Conservation (phyloP, 352 stramenopile species). For the Aphanomyces cochlioides region DNA sequence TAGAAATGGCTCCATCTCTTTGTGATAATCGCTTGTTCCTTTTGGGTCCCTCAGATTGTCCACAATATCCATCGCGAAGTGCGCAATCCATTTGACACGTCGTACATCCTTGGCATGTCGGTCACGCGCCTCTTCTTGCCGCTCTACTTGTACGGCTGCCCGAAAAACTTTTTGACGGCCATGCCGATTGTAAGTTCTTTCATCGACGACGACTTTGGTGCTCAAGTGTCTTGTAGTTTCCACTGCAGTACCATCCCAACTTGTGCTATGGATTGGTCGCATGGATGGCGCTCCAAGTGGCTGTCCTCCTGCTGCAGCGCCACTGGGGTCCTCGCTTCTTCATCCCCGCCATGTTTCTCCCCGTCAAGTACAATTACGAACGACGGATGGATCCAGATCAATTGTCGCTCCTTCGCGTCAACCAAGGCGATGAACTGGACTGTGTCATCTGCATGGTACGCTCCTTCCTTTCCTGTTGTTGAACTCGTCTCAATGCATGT, state of each 20-base stretch:
- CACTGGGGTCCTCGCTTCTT: conserved; percentile 93
- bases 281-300: conserved; percentile 92
- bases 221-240: conserved; percentile 42
- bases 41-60: conserved; percentile 98
- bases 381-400: conserved; percentile 71
- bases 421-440: conserved; percentile 66
- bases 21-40: conserved; percentile 94
- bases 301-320: conserved; percentile 89
- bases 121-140: conserved; percentile 90
- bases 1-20: conserved; percentile 86
- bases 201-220: too few relatives aligned
- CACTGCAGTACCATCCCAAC: conserved; percentile 57
- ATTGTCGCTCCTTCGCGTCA: conserved; percentile 52
- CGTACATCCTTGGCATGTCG: conserved; percentile 95
- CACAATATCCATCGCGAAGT: conserved; percentile 93
- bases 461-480: neutral
- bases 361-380: conserved; percentile 97
- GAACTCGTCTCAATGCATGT: neutral
- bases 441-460: conserved; percentile 81
- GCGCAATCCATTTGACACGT: conserved; percentile 89
- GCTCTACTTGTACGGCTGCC: conserved; percentile 94
- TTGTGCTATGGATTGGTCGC: conserved; percentile 75
- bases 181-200: conserved; percentile 65
- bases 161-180: conserved; percentile 89
- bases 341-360: conserved; percentile 92